Conservation (phyloP, 2,329 filamentous ascomycete genomes). For the Microascus cirrosus region DNA sequence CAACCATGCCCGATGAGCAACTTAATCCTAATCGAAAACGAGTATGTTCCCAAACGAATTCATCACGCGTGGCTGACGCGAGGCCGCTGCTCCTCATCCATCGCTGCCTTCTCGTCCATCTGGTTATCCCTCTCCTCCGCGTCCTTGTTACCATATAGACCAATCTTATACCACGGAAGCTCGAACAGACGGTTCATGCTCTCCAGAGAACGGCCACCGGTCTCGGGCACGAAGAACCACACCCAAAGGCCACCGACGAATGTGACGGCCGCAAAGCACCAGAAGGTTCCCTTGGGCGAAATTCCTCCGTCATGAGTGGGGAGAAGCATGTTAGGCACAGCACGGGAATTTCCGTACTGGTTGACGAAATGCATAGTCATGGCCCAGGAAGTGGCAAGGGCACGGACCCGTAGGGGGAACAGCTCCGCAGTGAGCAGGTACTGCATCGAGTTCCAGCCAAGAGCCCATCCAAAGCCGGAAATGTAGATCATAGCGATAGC, state of each 20-base stretch:
- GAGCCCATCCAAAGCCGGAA: slow-evolving; percentile 57
- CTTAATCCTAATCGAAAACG: too few relatives aligned
- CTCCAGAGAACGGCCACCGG: slow-evolving; percentile 53
- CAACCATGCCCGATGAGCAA: too few relatives aligned
- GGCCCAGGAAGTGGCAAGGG: slow-evolving; percentile 56
- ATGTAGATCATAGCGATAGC: slow-evolving; percentile 67
- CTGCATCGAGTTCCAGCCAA: slow-evolving; percentile 67
- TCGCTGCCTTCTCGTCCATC: not conserved
- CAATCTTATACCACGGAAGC: slow-evolving; percentile 66
- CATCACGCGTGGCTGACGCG: not conserved
- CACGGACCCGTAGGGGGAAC: slow-evolving; percentile 64
- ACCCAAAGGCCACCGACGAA: slow-evolving; percentile 59
- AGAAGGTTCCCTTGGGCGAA: slow-evolving; percentile 58
- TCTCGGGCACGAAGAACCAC: slow-evolving; percentile 64
- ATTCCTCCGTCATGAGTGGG: slow-evolving; percentile 31
- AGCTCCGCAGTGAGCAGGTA: slow-evolving; percentile 70
- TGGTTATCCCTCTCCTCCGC: slow-evolving; percentile 23
- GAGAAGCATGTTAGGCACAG: slow-evolving; percentile 66
- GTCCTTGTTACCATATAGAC: slow-evolving; percentile 40
- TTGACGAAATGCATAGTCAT: slow-evolving; percentile 75
- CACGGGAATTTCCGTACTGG: slow-evolving; percentile 67
- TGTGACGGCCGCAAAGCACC: slow-evolving; percentile 62
- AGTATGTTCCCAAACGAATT: not conserved
- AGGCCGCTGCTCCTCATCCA: not conserved
- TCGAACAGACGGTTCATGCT: slow-evolving; percentile 63